Conservation (phyloP, 352 stramenopile species). For the Pythium utonaiense region DNA sequence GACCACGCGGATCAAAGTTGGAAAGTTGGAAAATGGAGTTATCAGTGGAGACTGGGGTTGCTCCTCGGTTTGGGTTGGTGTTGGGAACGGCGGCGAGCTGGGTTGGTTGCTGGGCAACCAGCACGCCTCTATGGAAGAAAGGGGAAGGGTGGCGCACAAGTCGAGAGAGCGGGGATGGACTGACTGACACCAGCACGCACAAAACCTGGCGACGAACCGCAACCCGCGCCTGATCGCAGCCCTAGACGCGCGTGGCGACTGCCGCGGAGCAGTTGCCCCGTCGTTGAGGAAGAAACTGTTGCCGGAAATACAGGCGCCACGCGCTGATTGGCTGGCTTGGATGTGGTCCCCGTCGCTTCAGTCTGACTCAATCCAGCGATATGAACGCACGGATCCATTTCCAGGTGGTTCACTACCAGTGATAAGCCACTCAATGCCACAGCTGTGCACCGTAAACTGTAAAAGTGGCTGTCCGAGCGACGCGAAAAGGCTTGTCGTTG, state of each 20-base stretch:
- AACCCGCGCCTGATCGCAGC: constrained; percentile 18
- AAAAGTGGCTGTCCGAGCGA: not conserved
- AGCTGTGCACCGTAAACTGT: constrained; percentile 11
- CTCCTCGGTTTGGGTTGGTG: not conserved
- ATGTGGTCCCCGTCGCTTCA: constrained; percentile 15
- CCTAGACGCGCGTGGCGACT: constrained; percentile 12
- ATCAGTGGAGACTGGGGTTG: constrained; percentile 27
- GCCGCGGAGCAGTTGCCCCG: constrained; percentile 22
- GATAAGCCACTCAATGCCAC: too few relatives aligned
- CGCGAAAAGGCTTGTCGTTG: constrained; percentile 18
- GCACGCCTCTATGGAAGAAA: constrained; percentile 2
- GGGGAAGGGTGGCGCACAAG: constrained; percentile 1
- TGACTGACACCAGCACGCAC: constrained; percentile 12
- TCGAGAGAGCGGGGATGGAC: not conserved
- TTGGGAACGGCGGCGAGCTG: too few relatives aligned
- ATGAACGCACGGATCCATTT: constrained; percentile 7
- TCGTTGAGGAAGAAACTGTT: constrained; percentile 20
- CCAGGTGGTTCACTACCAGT: constrained; percentile 3
- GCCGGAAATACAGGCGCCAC: constrained; percentile 15
- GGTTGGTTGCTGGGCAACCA: constrained; percentile 3
- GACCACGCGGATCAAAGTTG: not conserved
- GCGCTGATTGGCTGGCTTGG: constrained; percentile 22
- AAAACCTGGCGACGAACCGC: constrained; percentile 19
- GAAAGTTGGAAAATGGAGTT: constrained; percentile 25
- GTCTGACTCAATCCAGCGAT: constrained; percentile 23